These are phyloP conservation scores for Scheffersomyces quercinus DNA, from an alignment of 1,139 yeast genomes.

Conservation along the genomic window DNA sequence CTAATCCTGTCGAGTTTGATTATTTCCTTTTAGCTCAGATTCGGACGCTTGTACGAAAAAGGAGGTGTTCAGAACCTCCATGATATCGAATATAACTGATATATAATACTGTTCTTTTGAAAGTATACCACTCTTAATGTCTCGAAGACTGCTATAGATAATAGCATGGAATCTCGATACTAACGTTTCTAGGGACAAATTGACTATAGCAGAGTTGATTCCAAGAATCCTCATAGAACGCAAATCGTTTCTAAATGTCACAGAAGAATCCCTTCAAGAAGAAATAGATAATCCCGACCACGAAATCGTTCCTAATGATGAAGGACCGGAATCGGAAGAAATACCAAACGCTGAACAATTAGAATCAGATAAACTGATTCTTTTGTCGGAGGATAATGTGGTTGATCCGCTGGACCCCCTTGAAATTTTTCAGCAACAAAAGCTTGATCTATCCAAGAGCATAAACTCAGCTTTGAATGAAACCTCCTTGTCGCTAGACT, in stretches of 20 bases:
- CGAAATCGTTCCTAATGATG: conserved; percentile 8
- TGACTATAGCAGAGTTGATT: conserved; percentile 40
- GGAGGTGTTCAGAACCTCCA: no score
- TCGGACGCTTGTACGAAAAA: no score
- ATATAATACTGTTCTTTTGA: no score
- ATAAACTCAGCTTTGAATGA: conserved; percentile 80
- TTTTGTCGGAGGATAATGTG: conserved; percentile 3
- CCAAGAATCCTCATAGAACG: conserved; percentile 43
- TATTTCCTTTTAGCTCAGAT: no score
- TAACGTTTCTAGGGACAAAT: conserved; percentile 30
- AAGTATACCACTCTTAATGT: no score
- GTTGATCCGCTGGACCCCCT: conserved; percentile 22
- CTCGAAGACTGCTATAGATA: no score
- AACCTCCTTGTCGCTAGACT: conserved; percentile 83
- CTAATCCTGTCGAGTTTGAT: no score
- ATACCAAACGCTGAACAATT: conserved; percentile 2
- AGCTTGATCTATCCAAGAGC: conserved; percentile 54
- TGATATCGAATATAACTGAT: no score
- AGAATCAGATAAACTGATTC: conserved; percentile 2
- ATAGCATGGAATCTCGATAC: conserved; percentile 1
- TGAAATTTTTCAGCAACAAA: conserved; percentile 56
- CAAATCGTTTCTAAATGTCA: conserved; percentile 44
- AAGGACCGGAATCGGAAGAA: conserved; percentile 7
- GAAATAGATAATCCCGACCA: conserved; percentile 34
- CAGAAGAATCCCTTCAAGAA: conserved; percentile 54